Base-by-base conservation (phyloP, 1,139 yeast genomes). In the Yamadazyma membranifaciens region DNA sequence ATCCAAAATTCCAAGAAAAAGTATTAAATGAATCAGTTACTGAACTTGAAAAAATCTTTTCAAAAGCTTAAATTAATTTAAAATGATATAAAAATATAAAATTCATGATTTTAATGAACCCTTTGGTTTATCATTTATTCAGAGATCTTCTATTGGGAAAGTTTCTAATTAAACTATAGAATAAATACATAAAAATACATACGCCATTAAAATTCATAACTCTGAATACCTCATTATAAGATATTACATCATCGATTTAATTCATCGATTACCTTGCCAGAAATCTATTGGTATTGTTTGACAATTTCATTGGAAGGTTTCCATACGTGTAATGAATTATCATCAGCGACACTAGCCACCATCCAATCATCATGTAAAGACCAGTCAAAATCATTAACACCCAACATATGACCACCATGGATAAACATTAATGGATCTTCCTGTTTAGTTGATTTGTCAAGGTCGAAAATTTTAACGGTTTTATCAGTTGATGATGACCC, bases 1-100 rank as follows among this genome's bases (percentile, higher is more conserved):
- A 85, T 73, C 83, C 96, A 51, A 87, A 87, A 75, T 89, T 91
- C 85, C 98, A 92, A 79, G 95, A 89, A 55, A 85, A 75, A 69
- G 85, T 88, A 47, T 84, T 92, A 67, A 78, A 82, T 62, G 97
- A 92, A 77, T 81, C 97, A 55, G 84, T 92, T 57, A 75, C 87
- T 60, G 98, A 92, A 60, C 78, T 91, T 60, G 98, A 92, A 80
- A 84, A 80, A 69, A 74, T 89, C 65, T 88, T 91, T 51, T 65
- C 75, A 44, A 70, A 69, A 63, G 71, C 55, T 42, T 51, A 49
- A 37, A 30, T 9, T 31, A 3, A n/a, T 26, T 26, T n/a, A 6
- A 26, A 26, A 26, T 26, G 4, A 26, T 9, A 6, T n/a, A 26
- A 26, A 26, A 26, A 26, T 10, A 10, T 26, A 26, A 26, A 26